Evolutionary conservation across 306 rosid genomes (phyloP), one percentile per base, ranked within the genome.

Genomic region (Lathyrus sativus): DNA sequence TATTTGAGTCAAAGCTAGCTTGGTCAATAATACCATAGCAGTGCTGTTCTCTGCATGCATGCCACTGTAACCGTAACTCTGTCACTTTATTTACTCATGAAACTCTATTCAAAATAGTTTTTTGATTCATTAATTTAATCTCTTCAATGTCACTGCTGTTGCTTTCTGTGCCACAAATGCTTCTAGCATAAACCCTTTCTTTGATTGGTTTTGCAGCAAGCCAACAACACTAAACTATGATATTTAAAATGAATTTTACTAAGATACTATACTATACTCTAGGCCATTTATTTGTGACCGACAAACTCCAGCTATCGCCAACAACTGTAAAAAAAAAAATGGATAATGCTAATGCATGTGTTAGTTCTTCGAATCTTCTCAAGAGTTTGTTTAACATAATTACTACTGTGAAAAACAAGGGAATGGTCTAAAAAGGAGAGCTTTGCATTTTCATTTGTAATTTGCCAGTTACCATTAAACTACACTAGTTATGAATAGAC

Each of bases 331-430:
- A 9, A 9, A 19, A 50, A n/a, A 9, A 50, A 8, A 5, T 24
- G 35, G 4, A 51, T 53, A 19, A 53, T 54, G 14, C 15, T 35
- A 35, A 49, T 64, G 68, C 12, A 48, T 74, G 48, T 33, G 56
- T 74, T 64, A n/a, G 72, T 82, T 80, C 83, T 81, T 77, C 48
- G 85, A 86, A 80, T 69, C 88, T 79, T 76, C 88, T 68, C 76
- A 31, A 39, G 57, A 65, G 54, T 12, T 69, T n/a, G 19, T 19
- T 58, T 59, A 17, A 24, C 9, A 50, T 4, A 9, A 24, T 17
- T 15, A 82, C 31, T 69, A 60, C 39, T 35, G 39, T 49, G 51
- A 57, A 78, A 76, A 50, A 77, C 51, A 28, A 19, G n/a, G 66
- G 74, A 70, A 69, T 79, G 84, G 69, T 50, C 39, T 50, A 50